Evolutionary conservation across 2,329 filamentous ascomycete genomes (phyloP).

Genomic region (Ascochyta lentis): DNA sequence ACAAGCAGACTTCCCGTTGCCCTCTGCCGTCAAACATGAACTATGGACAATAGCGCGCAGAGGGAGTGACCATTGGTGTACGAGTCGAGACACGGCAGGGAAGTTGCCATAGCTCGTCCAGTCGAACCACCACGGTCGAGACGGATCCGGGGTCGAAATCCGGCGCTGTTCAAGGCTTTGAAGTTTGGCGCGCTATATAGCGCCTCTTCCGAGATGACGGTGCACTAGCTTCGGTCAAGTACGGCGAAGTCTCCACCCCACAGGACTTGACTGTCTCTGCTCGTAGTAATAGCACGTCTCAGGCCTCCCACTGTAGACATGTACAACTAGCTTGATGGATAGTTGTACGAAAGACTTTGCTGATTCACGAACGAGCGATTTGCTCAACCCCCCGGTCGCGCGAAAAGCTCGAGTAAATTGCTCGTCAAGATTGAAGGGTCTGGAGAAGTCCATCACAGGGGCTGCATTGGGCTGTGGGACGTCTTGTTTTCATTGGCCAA

Average conservation of each 20-base stretch:
- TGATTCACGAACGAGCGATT: background rate
- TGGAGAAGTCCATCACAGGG: constrained; percentile 3
- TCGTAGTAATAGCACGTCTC: constrained; percentile 1
- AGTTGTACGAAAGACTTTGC: background rate
- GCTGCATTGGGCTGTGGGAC: constrained; percentile 1
- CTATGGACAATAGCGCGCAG: constrained; percentile 1
- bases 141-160: background rate
- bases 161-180: background rate
- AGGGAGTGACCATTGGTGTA: background rate
- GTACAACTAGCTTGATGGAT: background rate
- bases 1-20: background rate
- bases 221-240: background rate
- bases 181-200: background rate
- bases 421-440: constrained; percentile 9
- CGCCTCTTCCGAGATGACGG: background rate
- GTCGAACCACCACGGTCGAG: background rate
- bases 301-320: background rate
- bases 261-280: background rate
- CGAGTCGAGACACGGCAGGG: background rate
- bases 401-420: constrained; percentile 4
- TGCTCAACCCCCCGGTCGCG: background rate
- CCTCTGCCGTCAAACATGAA: background rate
- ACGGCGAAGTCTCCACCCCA: constrained; percentile 2
- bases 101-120: background rate
- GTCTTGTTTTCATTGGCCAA: background rate